These are phyloP conservation scores for Corylus americana DNA, from an alignment of 306 rosid genomes.

Conservation along the genomic window DNA sequence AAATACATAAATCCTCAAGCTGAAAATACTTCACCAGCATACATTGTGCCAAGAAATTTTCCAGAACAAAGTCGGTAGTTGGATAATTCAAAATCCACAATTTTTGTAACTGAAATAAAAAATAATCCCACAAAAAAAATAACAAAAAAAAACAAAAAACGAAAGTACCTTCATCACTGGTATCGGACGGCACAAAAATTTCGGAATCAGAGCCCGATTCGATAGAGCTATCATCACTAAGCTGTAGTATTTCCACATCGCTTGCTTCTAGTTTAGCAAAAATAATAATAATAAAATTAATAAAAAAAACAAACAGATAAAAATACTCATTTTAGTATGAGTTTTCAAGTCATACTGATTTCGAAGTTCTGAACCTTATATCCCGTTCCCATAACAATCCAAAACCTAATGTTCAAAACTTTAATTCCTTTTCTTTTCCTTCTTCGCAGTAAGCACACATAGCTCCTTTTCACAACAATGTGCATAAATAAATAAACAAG, in stretches of 20 bases:
- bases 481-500: neutral
- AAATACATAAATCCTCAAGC: neutral
- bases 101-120: neutral
- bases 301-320: neutral
- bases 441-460: neutral
- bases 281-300: neutral
- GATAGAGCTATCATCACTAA: neutral
- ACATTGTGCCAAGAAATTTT: neutral
- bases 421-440: neutral
- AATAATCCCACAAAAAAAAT: neutral
- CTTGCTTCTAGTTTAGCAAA: constrained; percentile 2
- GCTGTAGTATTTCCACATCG: neutral
- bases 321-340: neutral
- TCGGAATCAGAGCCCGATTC: neutral
- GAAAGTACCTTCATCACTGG: constrained; percentile 20
- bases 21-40: neutral
- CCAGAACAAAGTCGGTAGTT: neutral
- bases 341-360: neutral
- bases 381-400: neutral
- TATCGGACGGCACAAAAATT: constrained; percentile 12
- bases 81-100: neutral
- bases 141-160: neutral
- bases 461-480: neutral
- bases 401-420: neutral
- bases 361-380: neutral